Conservation (phyloP, 2,329 filamentous ascomycete genomes). For the Diaporthe caulivora region DNA sequence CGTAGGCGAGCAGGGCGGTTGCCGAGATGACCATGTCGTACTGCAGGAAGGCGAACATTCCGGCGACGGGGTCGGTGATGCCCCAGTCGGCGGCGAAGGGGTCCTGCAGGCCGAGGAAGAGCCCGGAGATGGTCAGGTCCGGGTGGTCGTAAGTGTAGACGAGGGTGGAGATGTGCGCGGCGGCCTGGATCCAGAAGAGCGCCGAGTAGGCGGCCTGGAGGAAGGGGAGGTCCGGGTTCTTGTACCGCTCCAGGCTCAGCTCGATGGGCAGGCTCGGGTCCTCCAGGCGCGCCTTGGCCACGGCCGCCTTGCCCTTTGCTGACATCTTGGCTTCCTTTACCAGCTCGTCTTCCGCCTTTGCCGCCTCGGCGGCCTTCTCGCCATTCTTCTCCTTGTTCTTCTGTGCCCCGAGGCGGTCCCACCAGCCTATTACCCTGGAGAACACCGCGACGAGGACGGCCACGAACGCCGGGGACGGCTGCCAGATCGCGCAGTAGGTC, state of each 20-base stretch:
- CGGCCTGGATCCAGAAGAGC: neutral
- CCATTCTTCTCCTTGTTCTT: neutral
- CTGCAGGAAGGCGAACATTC: neutral
- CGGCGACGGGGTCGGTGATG: neutral
- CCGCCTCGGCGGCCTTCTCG: neutral
- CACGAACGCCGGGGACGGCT: neutral
- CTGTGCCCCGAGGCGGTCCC: conserved; percentile 3
- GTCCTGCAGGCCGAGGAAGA: conserved; percentile 3
- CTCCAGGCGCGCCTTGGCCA: neutral
- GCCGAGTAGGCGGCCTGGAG: conserved; percentile 8
- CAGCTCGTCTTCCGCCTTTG: no score
- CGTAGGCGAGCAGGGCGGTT: neutral
- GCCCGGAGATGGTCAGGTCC: neutral
- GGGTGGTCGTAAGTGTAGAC: conserved; percentile 5
- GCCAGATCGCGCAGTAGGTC: neutral
- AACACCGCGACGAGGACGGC: neutral
- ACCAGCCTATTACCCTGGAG: neutral
- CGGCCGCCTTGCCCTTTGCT: neutral
- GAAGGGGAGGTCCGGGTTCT: conserved; percentile 2
- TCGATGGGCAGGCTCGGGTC: neutral
- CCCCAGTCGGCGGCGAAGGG: neutral
- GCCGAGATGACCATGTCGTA: conserved; percentile 1
- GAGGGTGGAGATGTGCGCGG: neutral
- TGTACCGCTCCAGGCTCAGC: neutral
- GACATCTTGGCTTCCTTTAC: neutral